These are phyloP conservation scores for Martensiomyces pterosporus DNA, from an alignment of 192 early-diverging fungal genomes.

Conservation along the genomic window DNA sequence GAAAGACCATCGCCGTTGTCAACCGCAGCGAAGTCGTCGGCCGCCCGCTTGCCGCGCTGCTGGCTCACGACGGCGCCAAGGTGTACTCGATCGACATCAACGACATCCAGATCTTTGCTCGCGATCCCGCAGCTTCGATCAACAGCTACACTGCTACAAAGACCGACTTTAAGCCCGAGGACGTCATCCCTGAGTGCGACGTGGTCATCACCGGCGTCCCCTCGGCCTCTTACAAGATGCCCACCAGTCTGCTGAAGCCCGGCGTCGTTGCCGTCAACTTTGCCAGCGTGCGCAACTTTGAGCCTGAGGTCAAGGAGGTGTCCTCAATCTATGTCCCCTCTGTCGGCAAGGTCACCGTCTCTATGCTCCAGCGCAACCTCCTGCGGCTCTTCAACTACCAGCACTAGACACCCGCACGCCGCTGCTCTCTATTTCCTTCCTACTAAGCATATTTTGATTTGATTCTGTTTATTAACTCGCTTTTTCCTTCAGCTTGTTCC, in stretches of 20 bases:
- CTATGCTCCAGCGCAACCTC: constrained; percentile 97
- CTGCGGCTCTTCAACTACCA: constrained; percentile 80
- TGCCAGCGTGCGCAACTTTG: constrained; percentile 92
- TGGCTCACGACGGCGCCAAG: constrained; percentile 98
- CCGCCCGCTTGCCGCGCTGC: constrained; percentile 90
- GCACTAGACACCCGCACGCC: constrained; percentile 31
- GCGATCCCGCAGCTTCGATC: constrained; percentile 61
- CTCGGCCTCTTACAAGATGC: constrained; percentile 78
- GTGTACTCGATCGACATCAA: constrained; percentile 94
- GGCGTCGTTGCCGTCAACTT: constrained; percentile 98
- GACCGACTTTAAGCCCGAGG: constrained; percentile 65
- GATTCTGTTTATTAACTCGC: too few relatives aligned
- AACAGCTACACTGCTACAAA: constrained; percentile 66
- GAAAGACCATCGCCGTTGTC: constrained; percentile 85
- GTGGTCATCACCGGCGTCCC: constrained; percentile 99
- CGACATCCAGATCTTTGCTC: constrained; percentile 76
- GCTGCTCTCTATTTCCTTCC: too few relatives aligned
- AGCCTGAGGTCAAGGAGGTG: constrained; percentile 86
- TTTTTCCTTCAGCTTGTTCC: too few relatives aligned
- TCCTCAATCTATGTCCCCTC: constrained; percentile 94
- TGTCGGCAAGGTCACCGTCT: constrained; percentile 97
- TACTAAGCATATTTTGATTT: too few relatives aligned
- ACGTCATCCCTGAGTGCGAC: constrained; percentile 82
- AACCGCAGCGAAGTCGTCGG: constrained; percentile 98
- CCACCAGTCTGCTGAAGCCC: constrained; percentile 83